These are phyloP conservation scores for Pseudognaphalium luteoalbum DNA, from an alignment of 129 eudicot genomes.

Conservation along the genomic window DNA sequence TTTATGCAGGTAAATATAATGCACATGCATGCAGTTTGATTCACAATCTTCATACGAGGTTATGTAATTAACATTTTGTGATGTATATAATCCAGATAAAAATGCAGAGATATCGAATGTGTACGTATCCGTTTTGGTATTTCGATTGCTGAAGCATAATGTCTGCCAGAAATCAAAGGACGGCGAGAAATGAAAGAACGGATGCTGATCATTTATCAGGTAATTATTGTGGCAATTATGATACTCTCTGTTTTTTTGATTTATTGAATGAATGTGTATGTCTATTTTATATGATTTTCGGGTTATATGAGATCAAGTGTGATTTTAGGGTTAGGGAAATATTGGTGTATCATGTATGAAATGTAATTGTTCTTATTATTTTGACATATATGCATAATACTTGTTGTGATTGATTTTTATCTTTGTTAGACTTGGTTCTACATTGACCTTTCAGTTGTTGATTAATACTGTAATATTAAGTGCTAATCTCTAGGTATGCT, in stretches of 20 bases:
- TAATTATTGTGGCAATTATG: neutral
- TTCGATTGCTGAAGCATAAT: constrained; percentile 27
- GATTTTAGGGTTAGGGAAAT: constrained; percentile 21
- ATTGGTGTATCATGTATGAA: neutral
- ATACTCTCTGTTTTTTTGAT: constrained; percentile 11
- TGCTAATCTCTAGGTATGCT: neutral
- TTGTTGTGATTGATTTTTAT: neutral
- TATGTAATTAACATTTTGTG: neutral
- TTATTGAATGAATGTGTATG: neutral
- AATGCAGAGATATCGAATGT: constrained; percentile 32
- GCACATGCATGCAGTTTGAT: constrained; percentile 14
- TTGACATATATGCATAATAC: neutral
- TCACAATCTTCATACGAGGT: neutral
- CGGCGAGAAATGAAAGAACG: constrained; percentile 16
- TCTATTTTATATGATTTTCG: neutral
- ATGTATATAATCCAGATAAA: constrained; percentile 24
- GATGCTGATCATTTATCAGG: constrained; percentile 24
- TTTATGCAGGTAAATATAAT: constrained; percentile 27
- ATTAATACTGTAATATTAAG: neutral
- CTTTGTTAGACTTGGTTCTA: neutral
- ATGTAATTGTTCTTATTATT: neutral
- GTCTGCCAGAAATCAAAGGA: constrained; percentile 21
- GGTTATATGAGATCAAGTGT: constrained; percentile 22
- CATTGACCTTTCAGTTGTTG: neutral
- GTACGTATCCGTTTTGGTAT: constrained; percentile 18